A percentile compares a stretch with the other conserved stretches of the same genome.
phyloP scores from a whole-genome alignment of 306 rosid genomes.

The Urtica urens region DNA sequence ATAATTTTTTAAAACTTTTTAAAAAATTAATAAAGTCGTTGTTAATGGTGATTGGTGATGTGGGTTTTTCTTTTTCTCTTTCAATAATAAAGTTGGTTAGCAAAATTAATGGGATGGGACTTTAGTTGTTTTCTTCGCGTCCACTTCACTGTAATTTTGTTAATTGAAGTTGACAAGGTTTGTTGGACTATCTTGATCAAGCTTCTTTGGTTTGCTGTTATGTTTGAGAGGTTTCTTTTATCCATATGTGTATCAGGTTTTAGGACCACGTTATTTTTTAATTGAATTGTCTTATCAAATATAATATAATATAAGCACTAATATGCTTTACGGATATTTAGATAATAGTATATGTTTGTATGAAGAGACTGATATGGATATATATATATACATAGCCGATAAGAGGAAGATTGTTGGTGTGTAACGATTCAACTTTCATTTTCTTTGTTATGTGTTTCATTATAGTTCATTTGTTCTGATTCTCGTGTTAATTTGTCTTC shows the following conservation, averaged over 20 bases:
- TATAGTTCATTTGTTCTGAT: no score
- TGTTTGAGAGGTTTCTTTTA: constrained; percentile 4
- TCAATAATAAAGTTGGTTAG: constrained; percentile 16
- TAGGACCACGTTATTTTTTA: not conserved
- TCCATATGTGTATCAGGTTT: not conserved
- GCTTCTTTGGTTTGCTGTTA: constrained; percentile 39
- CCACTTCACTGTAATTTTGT: constrained; percentile 87
- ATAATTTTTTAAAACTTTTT: not conserved
- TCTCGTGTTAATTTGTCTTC: no score
- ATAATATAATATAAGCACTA: not conserved
- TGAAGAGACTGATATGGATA: no score
- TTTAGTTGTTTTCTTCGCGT: constrained; percentile 63
- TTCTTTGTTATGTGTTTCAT: no score
- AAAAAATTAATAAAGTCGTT: constrained; percentile 7
- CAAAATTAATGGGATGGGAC: constrained; percentile 17
- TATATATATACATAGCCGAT: no score
- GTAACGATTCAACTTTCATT: no score
- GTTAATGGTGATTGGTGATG: constrained; percentile 37
- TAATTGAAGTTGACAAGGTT: constrained; percentile 69
- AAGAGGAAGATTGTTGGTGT: no score
- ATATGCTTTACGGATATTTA: no score
- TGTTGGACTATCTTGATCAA: constrained; percentile 47
- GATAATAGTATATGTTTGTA: no score
- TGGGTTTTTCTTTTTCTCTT: constrained; percentile 8
- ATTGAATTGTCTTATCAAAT: not conserved